phyloP scores from a whole-genome alignment of 139 green algal species.

The Closterium sp. region DNA sequence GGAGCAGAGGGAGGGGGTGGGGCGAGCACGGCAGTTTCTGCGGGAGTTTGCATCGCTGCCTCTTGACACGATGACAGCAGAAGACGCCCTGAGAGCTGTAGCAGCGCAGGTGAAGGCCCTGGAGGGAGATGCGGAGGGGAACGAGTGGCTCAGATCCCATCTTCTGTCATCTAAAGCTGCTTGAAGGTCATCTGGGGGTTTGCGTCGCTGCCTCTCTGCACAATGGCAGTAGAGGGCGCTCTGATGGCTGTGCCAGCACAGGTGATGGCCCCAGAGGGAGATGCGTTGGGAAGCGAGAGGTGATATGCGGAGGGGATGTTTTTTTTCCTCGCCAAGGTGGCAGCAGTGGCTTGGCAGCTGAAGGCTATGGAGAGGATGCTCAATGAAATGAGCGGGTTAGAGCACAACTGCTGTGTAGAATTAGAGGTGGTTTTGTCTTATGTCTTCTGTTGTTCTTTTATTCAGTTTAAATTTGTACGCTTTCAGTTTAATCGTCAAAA shows the following conservation, averaged over 20 bases:
- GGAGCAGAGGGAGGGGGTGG: conserved; percentile 11
- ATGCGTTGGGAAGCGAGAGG: too few species aligned
- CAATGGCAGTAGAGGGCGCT: background rate
- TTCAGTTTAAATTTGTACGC: too few species aligned
- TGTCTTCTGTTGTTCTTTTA: too few species aligned
- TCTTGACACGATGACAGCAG: conserved; percentile 50
- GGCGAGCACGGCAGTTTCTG: conserved; percentile 51
- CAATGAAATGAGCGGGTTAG: too few species aligned
- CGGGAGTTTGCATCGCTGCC: conserved; percentile 67
- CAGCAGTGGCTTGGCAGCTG: too few species aligned
- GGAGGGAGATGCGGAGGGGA: conserved; percentile 52
- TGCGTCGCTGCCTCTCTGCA: background rate
- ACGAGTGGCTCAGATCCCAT: conserved; percentile 50
- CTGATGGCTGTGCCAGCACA: background rate
- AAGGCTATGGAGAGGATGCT: too few species aligned
- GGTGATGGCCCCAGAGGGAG: too few species aligned
- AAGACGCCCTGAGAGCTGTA: conserved; percentile 50
- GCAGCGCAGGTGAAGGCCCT: conserved; percentile 55
- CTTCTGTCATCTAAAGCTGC: background rate
- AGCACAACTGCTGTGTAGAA: too few species aligned
- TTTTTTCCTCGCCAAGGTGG: too few species aligned
- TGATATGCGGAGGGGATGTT: too few species aligned
- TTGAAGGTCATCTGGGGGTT: background rate
- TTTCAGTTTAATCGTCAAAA: too few species aligned
- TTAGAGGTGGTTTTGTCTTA: too few species aligned